These are phyloP conservation scores for Candida silvatica DNA, from an alignment of 805 yeast species.

Conservation along the genomic window DNA sequence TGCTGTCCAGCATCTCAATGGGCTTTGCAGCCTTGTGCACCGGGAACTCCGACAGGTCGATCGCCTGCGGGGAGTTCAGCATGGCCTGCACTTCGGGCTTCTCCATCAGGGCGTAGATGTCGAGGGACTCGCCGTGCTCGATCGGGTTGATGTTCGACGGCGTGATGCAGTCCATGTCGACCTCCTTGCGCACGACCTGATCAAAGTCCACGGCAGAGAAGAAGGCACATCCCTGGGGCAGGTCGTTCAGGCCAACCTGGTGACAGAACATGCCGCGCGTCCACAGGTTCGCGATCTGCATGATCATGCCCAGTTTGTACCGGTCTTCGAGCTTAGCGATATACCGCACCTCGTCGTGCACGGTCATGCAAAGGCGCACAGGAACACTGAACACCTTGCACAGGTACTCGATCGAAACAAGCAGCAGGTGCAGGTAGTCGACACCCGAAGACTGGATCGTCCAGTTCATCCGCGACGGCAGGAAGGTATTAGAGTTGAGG, in stretches of 20 bases:
- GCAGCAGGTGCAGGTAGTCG: conserved; percentile 80
- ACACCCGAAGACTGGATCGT: conserved; percentile 98
- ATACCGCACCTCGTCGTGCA: conserved; percentile 91
- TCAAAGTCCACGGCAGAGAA: conserved; percentile 93
- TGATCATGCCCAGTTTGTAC: conserved; percentile 68
- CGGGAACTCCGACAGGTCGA: conserved; percentile 9
- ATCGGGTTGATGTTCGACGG: conserved; percentile 73
- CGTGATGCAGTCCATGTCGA: conserved; percentile 82
- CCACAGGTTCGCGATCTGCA: conserved; percentile 91
- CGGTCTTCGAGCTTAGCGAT: conserved; percentile 65
- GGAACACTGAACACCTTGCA: conserved; percentile 52
- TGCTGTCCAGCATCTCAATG: conserved; percentile 19
- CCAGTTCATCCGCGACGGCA: conserved; percentile 95
- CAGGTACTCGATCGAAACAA: conserved; percentile 83
- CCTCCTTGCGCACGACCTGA: conserved; percentile 82
- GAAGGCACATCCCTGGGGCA: conserved; percentile 94
- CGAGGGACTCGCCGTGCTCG: conserved; percentile 71
- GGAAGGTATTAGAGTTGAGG: conserved; percentile 53
- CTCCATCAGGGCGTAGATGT: conserved; percentile 44
- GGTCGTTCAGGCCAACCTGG: conserved; percentile 77
- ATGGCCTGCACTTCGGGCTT: conserved; percentile 25
- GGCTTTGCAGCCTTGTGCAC: conserved; percentile 12
- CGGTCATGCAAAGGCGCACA: conserved; percentile 78
- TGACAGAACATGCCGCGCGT: conserved; percentile 93
- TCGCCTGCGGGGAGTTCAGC: conserved; percentile 10